Evolutionary conservation across 2,329 filamentous ascomycete genomes (phyloP), one percentile per base, ranked within the genome.

Genomic region (Aspergillus cejpii): DNA sequence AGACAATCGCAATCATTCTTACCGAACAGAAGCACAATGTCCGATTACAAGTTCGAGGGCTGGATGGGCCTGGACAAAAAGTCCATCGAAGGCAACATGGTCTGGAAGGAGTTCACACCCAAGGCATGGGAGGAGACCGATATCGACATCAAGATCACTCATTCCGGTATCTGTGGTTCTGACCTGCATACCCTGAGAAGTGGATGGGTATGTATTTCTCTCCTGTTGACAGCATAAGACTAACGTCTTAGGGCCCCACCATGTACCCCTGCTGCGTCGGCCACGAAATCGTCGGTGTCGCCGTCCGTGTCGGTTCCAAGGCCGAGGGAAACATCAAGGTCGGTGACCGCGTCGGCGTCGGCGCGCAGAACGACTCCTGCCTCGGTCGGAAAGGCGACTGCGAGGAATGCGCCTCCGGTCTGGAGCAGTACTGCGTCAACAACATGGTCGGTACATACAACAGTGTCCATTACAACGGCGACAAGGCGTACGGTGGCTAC

Each of bases 401-500:
- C 53, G 71, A 76, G 37, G 72, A 75, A 31, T 81, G 79, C 48
- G 61, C 62, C 7, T 53, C 55, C 2, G 71, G 70, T 6, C 57
- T 58, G 15, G 62, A 62, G 69, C 57, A 60, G 37, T 56, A 59
- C 48, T 65, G 62, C 45, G 31, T 26, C 33, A 52, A 48, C 41
- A 41, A 45, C 11, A 55, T 59, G 50, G 54, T 58, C 6, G 54
- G 54, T 20, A 65, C 62, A 4, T 65, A 65, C 43, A 59, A 62
- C 37, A 51, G 57, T 6, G 49, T 45, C 10, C 60, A 55, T 40
- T 1, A 55, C 47, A 72, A 81, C 53, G 81, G 81, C 3, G 76
- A 56, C 49, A 80, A 77, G 62, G 77, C 78, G 1, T 83, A 85
- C 54, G 85, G 85, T 10, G 85, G 81, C n/a, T 81, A 80, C 51